phyloP scores from a whole-genome alignment of 345 rosid genomes.

The Orychophragmus violaceus region DNA sequence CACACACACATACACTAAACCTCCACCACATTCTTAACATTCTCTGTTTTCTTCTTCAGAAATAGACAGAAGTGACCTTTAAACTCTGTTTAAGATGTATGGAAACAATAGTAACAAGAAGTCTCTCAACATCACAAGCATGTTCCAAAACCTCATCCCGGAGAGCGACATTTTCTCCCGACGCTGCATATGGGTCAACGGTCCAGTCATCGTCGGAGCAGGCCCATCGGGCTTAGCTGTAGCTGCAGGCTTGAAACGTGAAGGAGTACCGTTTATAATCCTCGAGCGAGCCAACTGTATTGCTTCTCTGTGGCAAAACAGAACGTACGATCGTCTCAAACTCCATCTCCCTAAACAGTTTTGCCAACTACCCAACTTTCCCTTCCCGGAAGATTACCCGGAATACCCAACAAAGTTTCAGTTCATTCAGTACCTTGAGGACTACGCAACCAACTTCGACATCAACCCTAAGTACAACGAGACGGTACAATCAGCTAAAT shows the following conservation, averaged over 20 bases:
- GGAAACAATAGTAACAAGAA: constrained; percentile 23
- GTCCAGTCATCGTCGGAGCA: neutral
- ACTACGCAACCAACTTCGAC: constrained; percentile 55
- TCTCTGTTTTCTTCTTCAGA: neutral
- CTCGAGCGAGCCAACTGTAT: constrained; percentile 73
- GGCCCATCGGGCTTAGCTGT: constrained; percentile 71
- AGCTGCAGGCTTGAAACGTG: constrained; percentile 53
- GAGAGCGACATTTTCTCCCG: constrained; percentile 33
- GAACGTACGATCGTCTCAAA: constrained; percentile 77
- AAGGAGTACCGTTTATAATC: constrained; percentile 72
- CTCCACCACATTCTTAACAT: neutral
- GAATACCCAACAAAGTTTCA: constrained; percentile 77
- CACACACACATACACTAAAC: neutral
- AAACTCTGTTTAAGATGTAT: constrained; percentile 20
- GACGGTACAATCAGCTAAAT: constrained; percentile 65
- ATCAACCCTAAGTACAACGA: constrained; percentile 61
- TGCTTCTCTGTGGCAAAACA: constrained; percentile 82
- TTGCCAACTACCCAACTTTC: constrained; percentile 57
- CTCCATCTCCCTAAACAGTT: constrained; percentile 88
- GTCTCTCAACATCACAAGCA: constrained; percentile 36
- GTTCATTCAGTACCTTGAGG: constrained; percentile 65
- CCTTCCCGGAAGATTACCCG: constrained; percentile 62
- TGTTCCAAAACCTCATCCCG: constrained; percentile 34
- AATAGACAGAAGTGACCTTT: neutral
- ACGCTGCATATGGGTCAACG: neutral